These are phyloP conservation scores for Xanthoceras sorbifolium DNA, from an alignment of 345 rosid species.

Conservation along the genomic window DNA sequence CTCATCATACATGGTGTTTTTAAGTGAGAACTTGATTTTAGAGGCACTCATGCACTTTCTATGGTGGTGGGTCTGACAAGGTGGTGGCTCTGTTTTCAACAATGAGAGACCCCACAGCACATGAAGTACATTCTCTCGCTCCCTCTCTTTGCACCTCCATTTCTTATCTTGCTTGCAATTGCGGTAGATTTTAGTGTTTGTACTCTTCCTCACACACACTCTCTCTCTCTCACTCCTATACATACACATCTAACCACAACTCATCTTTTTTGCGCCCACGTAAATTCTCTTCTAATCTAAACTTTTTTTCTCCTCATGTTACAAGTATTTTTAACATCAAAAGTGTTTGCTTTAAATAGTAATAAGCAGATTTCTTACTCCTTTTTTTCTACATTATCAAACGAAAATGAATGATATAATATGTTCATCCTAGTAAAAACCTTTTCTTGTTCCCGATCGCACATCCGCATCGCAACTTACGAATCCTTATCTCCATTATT, in stretches of 20 bases:
- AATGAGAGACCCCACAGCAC: constrained; percentile 19
- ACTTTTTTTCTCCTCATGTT: background rate
- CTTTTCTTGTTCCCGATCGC: background rate
- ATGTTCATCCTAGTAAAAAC: background rate
- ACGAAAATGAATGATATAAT: too few species aligned
- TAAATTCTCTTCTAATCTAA: background rate
- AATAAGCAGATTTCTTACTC: too few species aligned
- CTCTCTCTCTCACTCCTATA: background rate
- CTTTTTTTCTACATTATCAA: too few species aligned
- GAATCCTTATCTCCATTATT: constrained; percentile 11
- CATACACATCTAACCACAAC: too few species aligned
- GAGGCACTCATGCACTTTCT: constrained; percentile 13
- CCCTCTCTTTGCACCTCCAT: constrained; percentile 30
- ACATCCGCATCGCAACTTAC: background rate
- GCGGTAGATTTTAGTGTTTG: constrained; percentile 35
- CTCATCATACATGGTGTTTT: background rate
- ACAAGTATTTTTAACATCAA: background rate
- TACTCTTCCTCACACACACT: background rate
- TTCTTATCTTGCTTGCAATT: constrained; percentile 12
- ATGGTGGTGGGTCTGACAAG: constrained; percentile 20
- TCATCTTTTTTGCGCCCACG: too few species aligned
- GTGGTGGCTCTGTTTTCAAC: constrained; percentile 6
- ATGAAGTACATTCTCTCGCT: constrained; percentile 23
- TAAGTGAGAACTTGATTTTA: constrained; percentile 5
- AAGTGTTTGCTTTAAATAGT: background rate